These are phyloP conservation scores for Prunus yedoensis DNA, from an alignment of 331 rosid genomes.

Conservation along the genomic window DNA sequence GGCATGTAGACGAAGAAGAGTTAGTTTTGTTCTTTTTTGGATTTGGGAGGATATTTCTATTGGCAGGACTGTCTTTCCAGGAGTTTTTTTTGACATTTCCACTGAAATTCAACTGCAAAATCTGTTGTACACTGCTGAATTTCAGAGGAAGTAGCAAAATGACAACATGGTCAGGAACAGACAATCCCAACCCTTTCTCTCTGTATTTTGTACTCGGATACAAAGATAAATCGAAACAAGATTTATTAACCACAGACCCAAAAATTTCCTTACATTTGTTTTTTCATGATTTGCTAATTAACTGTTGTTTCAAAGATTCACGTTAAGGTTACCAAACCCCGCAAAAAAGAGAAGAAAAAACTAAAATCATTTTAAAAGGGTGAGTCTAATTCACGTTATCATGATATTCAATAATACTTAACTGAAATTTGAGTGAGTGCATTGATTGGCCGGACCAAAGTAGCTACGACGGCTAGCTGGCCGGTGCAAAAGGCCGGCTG, in stretches of 20 bases:
- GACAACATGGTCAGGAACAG: neutral
- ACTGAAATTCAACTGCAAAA: slow-evolving; percentile 15
- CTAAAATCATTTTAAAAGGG: neutral
- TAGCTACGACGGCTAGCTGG: neutral
- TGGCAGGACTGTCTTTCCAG: neutral
- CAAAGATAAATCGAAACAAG: slow-evolving; percentile 4
- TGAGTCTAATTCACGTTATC: neutral
- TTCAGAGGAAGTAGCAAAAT: slow-evolving; percentile 16
- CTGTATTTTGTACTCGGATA: slow-evolving; percentile 9
- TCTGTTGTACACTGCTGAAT: slow-evolving; percentile 1
- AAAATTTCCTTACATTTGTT: neutral
- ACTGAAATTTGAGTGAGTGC: neutral
- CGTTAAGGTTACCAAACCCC: neutral
- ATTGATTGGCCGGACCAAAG: neutral
- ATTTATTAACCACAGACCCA: neutral
- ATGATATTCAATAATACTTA: neutral
- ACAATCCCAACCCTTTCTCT: neutral
- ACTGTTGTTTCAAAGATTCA: neutral
- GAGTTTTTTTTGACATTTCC: neutral
- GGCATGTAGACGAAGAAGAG: slow-evolving; percentile 7
- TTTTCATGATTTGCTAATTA: neutral
- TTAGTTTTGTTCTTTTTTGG: neutral
- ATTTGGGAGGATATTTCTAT: neutral
- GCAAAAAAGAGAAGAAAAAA: neutral
- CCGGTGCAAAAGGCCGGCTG: neutral